Percentiles rank a stretch among this genome's conserved stretches.
Conservation (phyloP, 176 grass and related monocot genomes). For the Rhynchospora tenuis region DNA sequence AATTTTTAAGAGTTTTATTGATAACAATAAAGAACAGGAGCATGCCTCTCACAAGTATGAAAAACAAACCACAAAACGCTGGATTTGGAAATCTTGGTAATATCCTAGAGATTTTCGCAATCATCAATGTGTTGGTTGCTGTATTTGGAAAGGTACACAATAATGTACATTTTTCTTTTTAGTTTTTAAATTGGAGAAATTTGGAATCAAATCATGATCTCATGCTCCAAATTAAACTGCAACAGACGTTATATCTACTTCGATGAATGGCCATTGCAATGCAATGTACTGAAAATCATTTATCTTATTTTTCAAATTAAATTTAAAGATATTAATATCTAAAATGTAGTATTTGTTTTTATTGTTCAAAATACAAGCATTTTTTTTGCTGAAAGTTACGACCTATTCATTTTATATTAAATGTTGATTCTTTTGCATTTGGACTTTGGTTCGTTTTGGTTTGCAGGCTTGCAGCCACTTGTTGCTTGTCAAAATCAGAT, state of each 20-base stretch:
- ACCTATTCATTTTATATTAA: neutral
- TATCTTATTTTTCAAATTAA: neutral
- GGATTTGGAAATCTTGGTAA: neutral
- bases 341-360: neutral
- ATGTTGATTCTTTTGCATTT: neutral
- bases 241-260: too few species aligned
- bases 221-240: neutral
- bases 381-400: neutral
- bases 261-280: neutral
- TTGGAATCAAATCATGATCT: neutral
- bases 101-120: neutral
- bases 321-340: neutral
- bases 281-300: neutral
- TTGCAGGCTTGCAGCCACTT: neutral
- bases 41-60: slow-evolving; percentile 12
- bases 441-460: neutral
- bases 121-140: neutral
- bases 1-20: neutral
- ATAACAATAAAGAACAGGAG: neutral
- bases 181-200: neutral
- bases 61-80: neutral
- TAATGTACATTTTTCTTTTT: neutral
- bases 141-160: neutral
- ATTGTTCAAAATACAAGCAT: neutral
- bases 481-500: neutral